Conservation (phyloP, 306 rosid genomes). For the Lathyrus aphaca region DNA sequence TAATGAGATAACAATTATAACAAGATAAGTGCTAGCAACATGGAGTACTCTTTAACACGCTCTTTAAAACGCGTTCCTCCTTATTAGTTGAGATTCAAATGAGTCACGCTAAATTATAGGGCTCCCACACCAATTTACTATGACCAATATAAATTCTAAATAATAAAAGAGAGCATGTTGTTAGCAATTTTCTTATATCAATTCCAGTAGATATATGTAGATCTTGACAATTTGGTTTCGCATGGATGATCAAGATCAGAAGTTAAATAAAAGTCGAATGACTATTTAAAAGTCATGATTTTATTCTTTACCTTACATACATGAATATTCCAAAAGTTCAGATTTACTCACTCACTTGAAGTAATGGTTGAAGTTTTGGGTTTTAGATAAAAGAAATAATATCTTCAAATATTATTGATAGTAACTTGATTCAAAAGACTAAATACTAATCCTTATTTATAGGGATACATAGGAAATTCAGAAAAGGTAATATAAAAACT, state of each 20-base stretch:
- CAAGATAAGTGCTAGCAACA: background rate
- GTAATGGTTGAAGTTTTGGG: too few species aligned
- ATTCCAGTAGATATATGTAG: conserved; percentile 7
- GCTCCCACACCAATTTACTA: background rate
- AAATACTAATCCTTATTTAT: too few species aligned
- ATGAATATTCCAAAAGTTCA: background rate
- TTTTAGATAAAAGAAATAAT: too few species aligned
- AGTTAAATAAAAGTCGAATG: conserved; percentile 2
- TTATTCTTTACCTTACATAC: conserved; percentile 13
- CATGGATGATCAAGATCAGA: conserved; percentile 5
- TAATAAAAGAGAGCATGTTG: background rate
- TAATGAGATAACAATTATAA: conserved; percentile 7
- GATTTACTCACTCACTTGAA: background rate
- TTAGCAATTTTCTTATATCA: background rate
- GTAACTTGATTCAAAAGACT: too few species aligned
- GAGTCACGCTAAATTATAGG: background rate
- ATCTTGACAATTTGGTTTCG: conserved; percentile 7
- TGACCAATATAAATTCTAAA: background rate
- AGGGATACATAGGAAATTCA: too few species aligned
- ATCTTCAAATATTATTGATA: too few species aligned
- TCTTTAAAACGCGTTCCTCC: background rate
- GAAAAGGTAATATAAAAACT: too few species aligned
- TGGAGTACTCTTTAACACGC: background rate
- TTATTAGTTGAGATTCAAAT: background rate
- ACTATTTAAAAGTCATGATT: conserved; percentile 10